Evolutionary conservation across 2,329 filamentous ascomycete genomes (phyloP), one percentile per base, ranked within the genome.

Genomic region (Exophiala viscosa): DNA sequence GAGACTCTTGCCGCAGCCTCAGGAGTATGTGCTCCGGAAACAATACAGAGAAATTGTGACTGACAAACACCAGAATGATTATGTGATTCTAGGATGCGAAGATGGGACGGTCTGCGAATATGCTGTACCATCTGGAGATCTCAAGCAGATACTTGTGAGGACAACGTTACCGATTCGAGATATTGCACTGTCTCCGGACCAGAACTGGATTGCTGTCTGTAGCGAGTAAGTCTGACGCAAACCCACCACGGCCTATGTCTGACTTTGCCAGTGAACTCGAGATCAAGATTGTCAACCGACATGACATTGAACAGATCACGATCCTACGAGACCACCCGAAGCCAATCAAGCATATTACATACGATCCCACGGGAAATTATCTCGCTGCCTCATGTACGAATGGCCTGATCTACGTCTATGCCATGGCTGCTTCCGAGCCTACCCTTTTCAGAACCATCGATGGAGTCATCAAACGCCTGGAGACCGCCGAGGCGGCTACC

Each of bases 61-160:
- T 48, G 52, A 48, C 50, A 53, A 8, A 20, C 34, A 36, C 59
- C 85, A 57, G 82, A 83, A 92, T 66, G 83, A 87, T 55, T 90
- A 88, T 69, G 95, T 96, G 67, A 83, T 97, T 40, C 84, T 90
- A 57, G 93, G 90, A 23, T 88, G 89, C 15, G 92, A 99, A 70
- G 91, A 97, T 72, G 93, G 95, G 65, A 93, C 87, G n/a, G 90
- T 99, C 64, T 95, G 87, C 75, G 83, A 90, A 63, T 99, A 95
- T 75, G 88, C 87, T n/a, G 79, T 96, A 45, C 78, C 82, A 51
- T 83, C 82, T 2, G 73, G 72, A 11, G 65, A 68, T 52, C 89
- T 95, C 71, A 88, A 95, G 57, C 85, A 86, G 54, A 87, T 95
- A 60, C 80, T 99, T 45, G 80, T 90, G 20, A 85, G 93, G 59